Base-by-base conservation (phyloP, 2,329 filamentous ascomycete species). In the Alternaria conjuncta region DNA sequence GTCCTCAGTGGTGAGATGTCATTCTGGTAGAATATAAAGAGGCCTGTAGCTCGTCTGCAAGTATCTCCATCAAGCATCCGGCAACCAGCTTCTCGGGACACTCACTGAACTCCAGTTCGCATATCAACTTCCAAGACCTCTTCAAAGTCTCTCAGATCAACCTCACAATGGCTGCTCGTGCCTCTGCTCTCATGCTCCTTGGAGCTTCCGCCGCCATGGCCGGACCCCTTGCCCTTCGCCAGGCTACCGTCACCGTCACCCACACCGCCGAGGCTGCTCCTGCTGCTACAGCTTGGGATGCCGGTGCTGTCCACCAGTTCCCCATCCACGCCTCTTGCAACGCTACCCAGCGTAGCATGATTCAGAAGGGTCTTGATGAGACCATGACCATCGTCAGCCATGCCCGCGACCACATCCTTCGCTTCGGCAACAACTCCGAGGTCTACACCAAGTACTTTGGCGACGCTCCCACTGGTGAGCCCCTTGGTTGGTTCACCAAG, bases 361-460 rank as follows among this genome's bases (percentile, higher is more conserved):
- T 92, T 46, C 78, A 82, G 41, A 78, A 79, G 15, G 90, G 84
- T 6, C 81, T 92, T 0, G 80, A 85, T 18, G 90, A 92, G 75
- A 84, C 87, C 5, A 77, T 89, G 43, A 74, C 79, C 55, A 82
- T 92, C 5, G 88, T 87, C 8, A 77, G 83, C 55, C 88, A 90
- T 71, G 90, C 90, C 7, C 86, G 85, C 63, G 84, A 89, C 44
- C 89, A 92, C 72, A 84, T 90, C 55, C 83, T 87, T 13, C 83
- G 84, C 50, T 86, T 82, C 69, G 88, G 89, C 30, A 84, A 85
- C 77, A 80, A 83, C 25, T 90, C 88, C 10, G 81, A 84, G 20
- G 84, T 90, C 62, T 89, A 88, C 73, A 81, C 82, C 56, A 91
- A 89, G 80, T 92, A 91, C 80, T 92, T 92, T 73, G 88, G 90